phyloP scores from a whole-genome alignment of 2,329 filamentous ascomycete species.

The Chaetothyriales sp. region DNA sequence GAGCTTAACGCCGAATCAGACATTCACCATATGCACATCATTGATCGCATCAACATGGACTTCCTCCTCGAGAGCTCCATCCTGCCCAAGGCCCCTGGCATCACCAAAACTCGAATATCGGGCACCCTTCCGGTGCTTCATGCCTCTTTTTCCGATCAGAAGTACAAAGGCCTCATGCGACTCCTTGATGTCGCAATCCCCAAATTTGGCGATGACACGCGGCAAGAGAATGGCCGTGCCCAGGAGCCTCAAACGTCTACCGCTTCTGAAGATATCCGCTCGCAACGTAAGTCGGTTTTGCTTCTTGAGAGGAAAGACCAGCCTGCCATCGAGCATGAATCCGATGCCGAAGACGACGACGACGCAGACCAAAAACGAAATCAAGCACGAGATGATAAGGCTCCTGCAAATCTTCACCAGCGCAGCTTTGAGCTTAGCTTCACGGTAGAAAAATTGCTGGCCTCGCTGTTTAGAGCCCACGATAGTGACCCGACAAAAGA shows the following conservation, averaged over 20 bases:
- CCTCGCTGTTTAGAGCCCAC: conserved; percentile 80
- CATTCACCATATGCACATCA: conserved; percentile 65
- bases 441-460: conserved; percentile 83
- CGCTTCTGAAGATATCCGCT: conserved; percentile 11
- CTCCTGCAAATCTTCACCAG: conserved; percentile 55
- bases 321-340: conserved; percentile 65
- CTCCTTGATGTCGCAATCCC: conserved; percentile 92
- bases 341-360: conserved; percentile 42
- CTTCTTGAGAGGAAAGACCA: conserved; percentile 50
- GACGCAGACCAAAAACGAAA: conserved; percentile 55
- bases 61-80: conserved; percentile 96
- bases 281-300: conserved; percentile 26
- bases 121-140: conserved; percentile 87
- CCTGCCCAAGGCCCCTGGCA: conserved; percentile 82
- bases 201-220: conserved; percentile 49
- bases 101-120: conserved; percentile 82
- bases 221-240: conserved; percentile 24
- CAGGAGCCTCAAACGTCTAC: conserved; percentile 23
- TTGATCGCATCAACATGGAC: conserved; percentile 94
- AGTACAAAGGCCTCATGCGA: conserved; percentile 95
- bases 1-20: conserved; percentile 59
- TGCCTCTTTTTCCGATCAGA: conserved; percentile 79
- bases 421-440: conserved; percentile 95
- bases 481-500: conserved; percentile 60
- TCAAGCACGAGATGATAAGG: conserved; percentile 20